Conservation (phyloP, 2,329 filamentous ascomycete species). For the Bretziella fagacearum region DNA sequence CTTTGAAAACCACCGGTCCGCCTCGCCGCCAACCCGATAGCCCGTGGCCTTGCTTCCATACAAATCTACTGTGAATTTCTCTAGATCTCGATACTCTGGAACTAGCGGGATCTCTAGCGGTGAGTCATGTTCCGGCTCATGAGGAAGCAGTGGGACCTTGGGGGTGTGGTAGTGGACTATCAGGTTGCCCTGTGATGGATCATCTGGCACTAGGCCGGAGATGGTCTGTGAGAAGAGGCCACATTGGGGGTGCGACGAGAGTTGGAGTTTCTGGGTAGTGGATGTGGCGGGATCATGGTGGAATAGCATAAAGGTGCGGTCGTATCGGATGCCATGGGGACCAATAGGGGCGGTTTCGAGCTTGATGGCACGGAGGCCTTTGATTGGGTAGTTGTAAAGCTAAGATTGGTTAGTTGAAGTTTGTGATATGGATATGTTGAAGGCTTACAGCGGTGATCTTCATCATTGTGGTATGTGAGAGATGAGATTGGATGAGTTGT, state of each 20-base stretch:
- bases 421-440: not conserved
- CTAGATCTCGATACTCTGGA: constrained; percentile 31
- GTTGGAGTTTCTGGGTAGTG: constrained; percentile 39
- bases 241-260: constrained; percentile 40
- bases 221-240: constrained; percentile 47
- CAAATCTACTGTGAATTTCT: constrained; percentile 36
- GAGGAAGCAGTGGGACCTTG: not conserved
- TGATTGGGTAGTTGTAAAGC: constrained; percentile 59
- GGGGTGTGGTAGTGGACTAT: not conserved
- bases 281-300: constrained; percentile 28
- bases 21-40: constrained; percentile 44
- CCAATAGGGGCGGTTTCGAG: constrained; percentile 37
- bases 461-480: constrained; percentile 17
- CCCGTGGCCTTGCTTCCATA: constrained; percentile 40
- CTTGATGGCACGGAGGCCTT: constrained; percentile 46
- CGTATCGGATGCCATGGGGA: constrained; percentile 45
- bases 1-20: constrained; percentile 49
- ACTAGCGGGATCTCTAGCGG: constrained; percentile 38
- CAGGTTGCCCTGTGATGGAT: constrained; percentile 15
- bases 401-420: constrained; percentile 14
- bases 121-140: constrained; percentile 22
- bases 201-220: constrained; percentile 26
- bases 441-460: constrained; percentile 21
- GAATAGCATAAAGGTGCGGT: constrained; percentile 55
- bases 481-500: not conserved